Evolutionary conservation across 139 green algal species (phyloP), one percentile per base, ranked within the genome.

Genomic region (Monoraphidium neglectum): DNA sequence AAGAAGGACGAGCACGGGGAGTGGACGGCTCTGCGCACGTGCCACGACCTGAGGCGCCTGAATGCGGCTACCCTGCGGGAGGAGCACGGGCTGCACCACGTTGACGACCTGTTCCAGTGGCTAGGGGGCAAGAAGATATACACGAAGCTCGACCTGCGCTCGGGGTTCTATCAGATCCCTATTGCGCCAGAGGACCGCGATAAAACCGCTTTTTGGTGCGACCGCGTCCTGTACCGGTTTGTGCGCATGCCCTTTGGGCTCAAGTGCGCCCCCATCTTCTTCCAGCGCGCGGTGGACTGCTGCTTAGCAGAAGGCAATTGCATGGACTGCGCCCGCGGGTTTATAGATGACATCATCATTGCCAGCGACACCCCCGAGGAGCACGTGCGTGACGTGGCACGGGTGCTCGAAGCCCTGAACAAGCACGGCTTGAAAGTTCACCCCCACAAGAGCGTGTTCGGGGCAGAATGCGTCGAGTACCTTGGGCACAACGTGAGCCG

Each of bases 401-500:
- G 15, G 18, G 8, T 84, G 49, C 33, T 86, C 26, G 23, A 59
- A 2, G 21, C 23, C 15, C 71, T 69, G 18, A 4, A 51, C 38
- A 38, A 51, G 32, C 57, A 77, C 4, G 73, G 73, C 1, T 40
- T 86, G 24, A 57, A 74, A 43, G 54, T 65, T 1, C 77, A 86
- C 37, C 65, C 81, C 4, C 30, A 59, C 1, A 86, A 86, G 40
- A 83, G 46, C 1, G 21, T 81, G 13, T 24, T 86, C 0, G 53
- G 28, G 4, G 51, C 60, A 23, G 60, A 78, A 2, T 36, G 4
- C 18, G 26, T 89, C 23, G 64, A 78, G 4, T 90, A 76, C 56
- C 56, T 88, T 26, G 86, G 81, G 16, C 72, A 86, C 49, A 54
- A 82, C 30, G 59, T 91, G 1, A 72, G 57, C 16, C 16, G 18